Evolutionary conservation across 768 basidiomycete genomes (phyloP), one percentile per base, ranked within the genome.

Genomic region (Antrodiella citrinella): DNA sequence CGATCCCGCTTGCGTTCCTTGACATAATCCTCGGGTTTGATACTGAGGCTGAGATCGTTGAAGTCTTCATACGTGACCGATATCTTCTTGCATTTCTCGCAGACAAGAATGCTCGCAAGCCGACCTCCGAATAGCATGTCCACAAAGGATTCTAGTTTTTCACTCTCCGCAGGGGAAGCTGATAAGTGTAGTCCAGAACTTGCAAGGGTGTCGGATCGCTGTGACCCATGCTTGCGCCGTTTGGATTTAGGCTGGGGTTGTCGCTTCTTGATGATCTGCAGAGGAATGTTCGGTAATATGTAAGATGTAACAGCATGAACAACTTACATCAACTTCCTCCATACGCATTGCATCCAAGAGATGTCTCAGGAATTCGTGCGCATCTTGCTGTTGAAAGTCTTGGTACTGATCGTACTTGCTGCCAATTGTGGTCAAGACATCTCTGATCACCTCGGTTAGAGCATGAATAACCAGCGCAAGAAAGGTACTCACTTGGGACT

Each of bases 321-420:
- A 19, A 21, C 45, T 46, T 60, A 90, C 88, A 62, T 98, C 94
- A 46, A 82, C 71, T 65, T 97, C 93, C 63, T 97, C 94, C 91
- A 94, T 94, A 48, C 90, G 80, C 76, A 94, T 87, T 18, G 84
- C 86, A 63, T 96, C 94, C 35, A 96, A 71, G 52, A 97, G 72
- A 55, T 93, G 92, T 26, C 90, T 76, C 21, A 97, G 68, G 54
- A 95, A 85, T 69, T 98, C 94, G 64, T 96, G 94, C 20, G 93
- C 91, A 61, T 98, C 94, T 65, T 96, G 94, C 65, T 98, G 94
- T 5, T 87, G 82, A 64, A 93, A 94, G 61, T 94, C 93, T 42
- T 89, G 80, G 59, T 96, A 98, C 60, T 98, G 93, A 56, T 92
- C 91, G 62, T 94, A 88, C 67, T 95, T 96, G 57, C 73, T 72